Base-by-base conservation (phyloP, 176 grass and related monocot species). In the Bothriochloa decipiens region DNA sequence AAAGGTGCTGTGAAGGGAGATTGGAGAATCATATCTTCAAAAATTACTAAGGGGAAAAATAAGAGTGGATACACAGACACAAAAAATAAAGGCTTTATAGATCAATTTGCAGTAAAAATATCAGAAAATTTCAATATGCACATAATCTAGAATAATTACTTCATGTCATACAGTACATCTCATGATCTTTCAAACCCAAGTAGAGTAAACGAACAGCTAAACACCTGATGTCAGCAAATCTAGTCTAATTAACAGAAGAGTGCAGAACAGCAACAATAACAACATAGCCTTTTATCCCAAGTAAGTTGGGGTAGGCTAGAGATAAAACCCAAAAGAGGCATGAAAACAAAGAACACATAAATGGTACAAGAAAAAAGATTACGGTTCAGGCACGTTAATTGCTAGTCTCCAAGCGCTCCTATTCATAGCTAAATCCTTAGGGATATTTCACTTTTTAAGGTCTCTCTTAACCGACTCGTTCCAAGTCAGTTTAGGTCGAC, bases 131-230 rank as follows among this genome's bases (percentile, higher is more conserved):
- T 86, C 57, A 39, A 40, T 37, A 65, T 41, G 29, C 42, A 81
- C 29, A 50, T 81, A 81, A 81, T 3, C 50, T 74, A 69, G 8
- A 41, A 78, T 55, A 55, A 13, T 7, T 55, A 39, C 11, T 68
- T 45, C 33, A 40, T 85, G 25, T 0, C 7, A 22, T 64, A 72
- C 18, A 64, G 40, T 27, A 50, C 57, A 53, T 65, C 27, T n/a
- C 57, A 52, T 39, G 57, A 81, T 36, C 35, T 81, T 72, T 64
- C 25, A 46, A 75, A 74, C 23, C 0, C n/a, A 67, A 81, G 35
- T 75, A 26, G 1, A 61, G 27, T 3, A 22, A 16, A 42, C 11
- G 49, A 8, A 58, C 17, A 39, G 7, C 35, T 62, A 78, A 74
- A 27, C 39, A 52, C 6, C 7, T 60, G n/a, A 10, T 41, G 43